Evolutionary conservation across 208 protist species (phyloP).

Genomic region (Endotrypanum monterogeii): DNA sequence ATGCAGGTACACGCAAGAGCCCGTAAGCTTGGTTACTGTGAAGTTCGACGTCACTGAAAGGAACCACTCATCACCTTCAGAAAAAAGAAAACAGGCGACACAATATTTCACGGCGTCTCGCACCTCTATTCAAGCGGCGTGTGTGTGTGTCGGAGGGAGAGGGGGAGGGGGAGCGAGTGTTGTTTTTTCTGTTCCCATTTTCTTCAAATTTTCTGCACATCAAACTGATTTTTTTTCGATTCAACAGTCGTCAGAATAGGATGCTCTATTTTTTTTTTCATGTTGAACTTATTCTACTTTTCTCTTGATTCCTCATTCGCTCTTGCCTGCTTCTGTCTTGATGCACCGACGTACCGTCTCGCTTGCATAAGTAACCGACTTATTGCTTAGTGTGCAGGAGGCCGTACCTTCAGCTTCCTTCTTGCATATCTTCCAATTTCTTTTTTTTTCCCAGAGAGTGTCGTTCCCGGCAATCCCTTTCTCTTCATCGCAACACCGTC

Average conservation of each 20-base stretch:
- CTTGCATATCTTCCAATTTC: not conserved
- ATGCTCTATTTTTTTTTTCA: too few relatives aligned
- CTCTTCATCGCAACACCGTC: not conserved
- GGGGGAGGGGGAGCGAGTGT: too few relatives aligned
- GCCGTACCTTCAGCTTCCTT: not conserved
- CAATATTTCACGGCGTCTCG: not conserved
- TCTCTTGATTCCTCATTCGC: too few relatives aligned
- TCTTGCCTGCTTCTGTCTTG: not conserved
- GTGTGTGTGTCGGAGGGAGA: not conserved
- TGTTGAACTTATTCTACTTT: not conserved
- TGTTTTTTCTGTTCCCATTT: not conserved
- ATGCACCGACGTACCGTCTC: not conserved
- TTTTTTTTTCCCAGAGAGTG: slow-evolving; percentile 2
- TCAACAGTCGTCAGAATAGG: not conserved
- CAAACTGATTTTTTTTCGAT: not conserved
- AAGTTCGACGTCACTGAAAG: not conserved
- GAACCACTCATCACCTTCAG: too few relatives aligned
- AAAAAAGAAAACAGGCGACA: not conserved
- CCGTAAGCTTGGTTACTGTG: not conserved
- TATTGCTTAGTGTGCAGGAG: not conserved
- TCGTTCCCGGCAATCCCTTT: not conserved
- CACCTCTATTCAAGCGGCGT: not conserved
- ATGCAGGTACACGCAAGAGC: too few relatives aligned
- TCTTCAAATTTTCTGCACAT: not conserved
- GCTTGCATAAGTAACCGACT: not conserved